phyloP scores from a whole-genome alignment of 352 stramenopile species.

The Phytophthora sp. region DNA sequence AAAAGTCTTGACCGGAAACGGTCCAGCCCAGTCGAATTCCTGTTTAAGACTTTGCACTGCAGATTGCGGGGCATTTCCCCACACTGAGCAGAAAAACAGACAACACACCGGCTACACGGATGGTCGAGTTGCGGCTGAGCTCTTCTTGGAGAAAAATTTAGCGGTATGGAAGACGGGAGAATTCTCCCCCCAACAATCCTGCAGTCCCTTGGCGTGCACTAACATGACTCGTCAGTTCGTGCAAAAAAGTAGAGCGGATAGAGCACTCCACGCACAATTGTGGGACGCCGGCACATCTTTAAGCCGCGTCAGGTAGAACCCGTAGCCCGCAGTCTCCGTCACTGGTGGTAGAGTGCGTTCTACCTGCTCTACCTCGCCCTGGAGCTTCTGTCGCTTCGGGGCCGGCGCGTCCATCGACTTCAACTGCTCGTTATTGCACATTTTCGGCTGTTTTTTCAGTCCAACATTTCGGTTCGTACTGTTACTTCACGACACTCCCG shows the following conservation, averaged over 20 bases:
- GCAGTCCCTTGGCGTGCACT: constrained; percentile 53
- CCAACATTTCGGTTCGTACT: constrained; percentile 17
- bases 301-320: constrained; percentile 54
- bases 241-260: too few species aligned
- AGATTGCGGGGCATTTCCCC: too few species aligned
- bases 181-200: constrained; percentile 67
- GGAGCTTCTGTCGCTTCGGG: constrained; percentile 34
- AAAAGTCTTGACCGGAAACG: too few species aligned
- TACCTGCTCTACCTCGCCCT: background rate
- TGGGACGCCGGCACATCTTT: constrained; percentile 38
- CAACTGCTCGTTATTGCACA: too few species aligned
- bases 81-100: too few species aligned
- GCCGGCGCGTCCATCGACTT: background rate
- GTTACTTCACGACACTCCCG: background rate
- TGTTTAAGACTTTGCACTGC: too few species aligned
- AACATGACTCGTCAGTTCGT: too few species aligned
- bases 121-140: constrained; percentile 74
- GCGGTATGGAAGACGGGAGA: constrained; percentile 53
- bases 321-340: too few species aligned
- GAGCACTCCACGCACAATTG: constrained; percentile 65
- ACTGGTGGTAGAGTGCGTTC: background rate
- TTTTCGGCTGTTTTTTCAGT: too few species aligned
- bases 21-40: too few species aligned
- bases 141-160: constrained; percentile 69
- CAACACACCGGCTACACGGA: constrained; percentile 93